Conservation (phyloP, 2,329 filamentous ascomycete genomes). For the Emydomyces testavorans region DNA sequence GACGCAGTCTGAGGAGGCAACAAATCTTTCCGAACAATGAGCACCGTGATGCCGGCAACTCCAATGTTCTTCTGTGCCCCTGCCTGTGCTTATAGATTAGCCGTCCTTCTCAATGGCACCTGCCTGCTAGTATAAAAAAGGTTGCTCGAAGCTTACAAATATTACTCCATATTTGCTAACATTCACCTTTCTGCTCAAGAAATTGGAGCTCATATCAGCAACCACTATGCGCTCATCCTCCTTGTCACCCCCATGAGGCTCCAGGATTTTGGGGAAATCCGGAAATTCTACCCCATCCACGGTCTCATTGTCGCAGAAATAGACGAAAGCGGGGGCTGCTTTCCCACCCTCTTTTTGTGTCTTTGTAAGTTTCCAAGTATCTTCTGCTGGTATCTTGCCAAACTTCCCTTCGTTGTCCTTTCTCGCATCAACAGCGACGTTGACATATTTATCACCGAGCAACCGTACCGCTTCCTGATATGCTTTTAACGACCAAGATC, state of each 20-base stretch:
- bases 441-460: constrained; percentile 63
- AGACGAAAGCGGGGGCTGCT: constrained; percentile 54
- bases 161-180: constrained; percentile 69
- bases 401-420: constrained; percentile 67
- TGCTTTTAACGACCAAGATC: constrained; percentile 83
- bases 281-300: constrained; percentile 82
- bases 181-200: constrained; percentile 68
- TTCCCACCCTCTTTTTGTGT: constrained; percentile 46
- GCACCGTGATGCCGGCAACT: constrained; percentile 72
- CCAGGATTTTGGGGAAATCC: constrained; percentile 53
- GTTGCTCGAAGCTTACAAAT: constrained; percentile 51
- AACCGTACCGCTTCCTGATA: constrained; percentile 70
- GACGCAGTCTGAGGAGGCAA: constrained; percentile 56
- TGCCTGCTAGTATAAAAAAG: constrained; percentile 28
- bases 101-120: no score
- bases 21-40: constrained; percentile 69
- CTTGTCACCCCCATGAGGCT: constrained; percentile 42
- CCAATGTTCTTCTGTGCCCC: constrained; percentile 94
- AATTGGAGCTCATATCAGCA: constrained; percentile 90
- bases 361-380: constrained; percentile 58
- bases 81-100: constrained; percentile 33
- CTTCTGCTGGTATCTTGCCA: constrained; percentile 66
- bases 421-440: constrained; percentile 58
- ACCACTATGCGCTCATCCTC: constrained; percentile 65
- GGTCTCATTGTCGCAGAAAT: constrained; percentile 90